Percentiles rank a stretch among this genome's conserved stretches.
Conservation (phyloP, 2,329 filamentous ascomycete genomes). For the Phialophora chinensis region DNA sequence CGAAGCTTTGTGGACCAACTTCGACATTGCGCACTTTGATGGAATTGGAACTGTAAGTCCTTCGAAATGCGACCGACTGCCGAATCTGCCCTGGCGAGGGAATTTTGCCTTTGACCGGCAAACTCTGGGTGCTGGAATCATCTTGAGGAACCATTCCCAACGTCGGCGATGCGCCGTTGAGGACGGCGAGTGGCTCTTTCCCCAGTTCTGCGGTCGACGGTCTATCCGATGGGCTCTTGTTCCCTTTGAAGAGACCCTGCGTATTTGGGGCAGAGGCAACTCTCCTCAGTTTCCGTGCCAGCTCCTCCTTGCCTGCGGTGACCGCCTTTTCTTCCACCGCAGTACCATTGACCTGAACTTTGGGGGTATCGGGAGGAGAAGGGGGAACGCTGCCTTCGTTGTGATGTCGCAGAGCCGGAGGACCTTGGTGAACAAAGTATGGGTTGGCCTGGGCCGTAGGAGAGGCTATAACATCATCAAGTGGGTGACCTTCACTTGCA, state of each 20-base stretch:
- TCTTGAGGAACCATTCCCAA: constrained; percentile 60
- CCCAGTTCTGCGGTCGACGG: constrained; percentile 85
- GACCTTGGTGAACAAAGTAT: constrained; percentile 96
- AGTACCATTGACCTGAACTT: constrained; percentile 73
- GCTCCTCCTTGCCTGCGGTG: constrained; percentile 85
- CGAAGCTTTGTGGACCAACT: constrained; percentile 92
- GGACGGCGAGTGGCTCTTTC: constrained; percentile 75
- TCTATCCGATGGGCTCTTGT: constrained; percentile 65
- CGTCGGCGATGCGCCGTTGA: constrained; percentile 59
- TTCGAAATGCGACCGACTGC: constrained; percentile 75
- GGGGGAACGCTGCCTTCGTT: constrained; percentile 92
- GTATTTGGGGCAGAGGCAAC: constrained; percentile 97
- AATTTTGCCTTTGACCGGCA: constrained; percentile 59
- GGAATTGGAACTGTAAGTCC: constrained; percentile 98
- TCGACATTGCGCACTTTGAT: constrained; percentile 98
- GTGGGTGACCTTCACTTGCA: constrained; percentile 86
- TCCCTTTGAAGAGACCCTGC: constrained; percentile 79
- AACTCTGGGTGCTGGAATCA: constrained; percentile 50
- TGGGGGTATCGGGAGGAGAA: constrained; percentile 88
- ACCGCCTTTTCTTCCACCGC: constrained; percentile 70
- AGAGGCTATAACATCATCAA: constrained; percentile 82
- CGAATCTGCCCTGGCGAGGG: constrained; percentile 70
- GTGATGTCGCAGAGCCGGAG: constrained; percentile 89
- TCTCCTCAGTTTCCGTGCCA: constrained; percentile 88
- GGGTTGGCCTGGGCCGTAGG: constrained; percentile 95